These are phyloP conservation scores for Vaccinium corymbosum DNA, from an alignment of 148 eudicot genomes.

Conservation along the genomic window DNA sequence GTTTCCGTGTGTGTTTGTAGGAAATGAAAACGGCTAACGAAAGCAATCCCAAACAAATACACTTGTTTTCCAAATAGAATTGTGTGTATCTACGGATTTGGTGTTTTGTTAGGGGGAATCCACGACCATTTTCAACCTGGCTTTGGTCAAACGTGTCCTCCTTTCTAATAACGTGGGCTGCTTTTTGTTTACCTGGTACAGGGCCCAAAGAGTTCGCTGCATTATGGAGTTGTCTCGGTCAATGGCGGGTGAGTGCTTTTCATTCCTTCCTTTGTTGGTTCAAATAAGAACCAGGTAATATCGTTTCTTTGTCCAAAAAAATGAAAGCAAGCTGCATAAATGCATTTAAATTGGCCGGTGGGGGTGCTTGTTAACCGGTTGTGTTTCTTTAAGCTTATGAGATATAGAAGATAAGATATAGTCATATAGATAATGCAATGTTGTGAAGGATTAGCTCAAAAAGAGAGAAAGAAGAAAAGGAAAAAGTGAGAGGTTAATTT, in stretches of 20 bases:
- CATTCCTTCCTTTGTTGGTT: not conserved
- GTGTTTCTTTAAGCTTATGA: too few species aligned
- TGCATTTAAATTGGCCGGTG: too few species aligned
- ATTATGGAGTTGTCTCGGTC: constrained; percentile 72
- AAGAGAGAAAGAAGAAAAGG: too few species aligned
- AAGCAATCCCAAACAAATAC: not conserved
- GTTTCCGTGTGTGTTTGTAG: not conserved
- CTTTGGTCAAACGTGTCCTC: not conserved
- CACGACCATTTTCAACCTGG: not conserved
- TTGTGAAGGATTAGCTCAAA: too few species aligned
- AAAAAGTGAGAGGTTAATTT: too few species aligned
- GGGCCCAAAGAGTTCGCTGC: constrained; percentile 71
- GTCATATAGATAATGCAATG: too few species aligned
- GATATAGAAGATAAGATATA: too few species aligned
- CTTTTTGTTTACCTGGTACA: constrained; percentile 5
- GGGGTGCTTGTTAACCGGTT: too few species aligned
- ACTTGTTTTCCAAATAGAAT: not conserved
- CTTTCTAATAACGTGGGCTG: not conserved
- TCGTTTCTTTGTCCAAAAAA: not conserved
- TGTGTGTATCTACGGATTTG: not conserved
- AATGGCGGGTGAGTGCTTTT: constrained; percentile 69
- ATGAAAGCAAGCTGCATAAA: not conserved
- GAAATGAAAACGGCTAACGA: not conserved
- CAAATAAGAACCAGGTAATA: not conserved
- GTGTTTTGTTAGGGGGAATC: not conserved